These are phyloP conservation scores for Candida qinlingensis DNA, from an alignment of 805 yeast species.

Conservation along the genomic window DNA sequence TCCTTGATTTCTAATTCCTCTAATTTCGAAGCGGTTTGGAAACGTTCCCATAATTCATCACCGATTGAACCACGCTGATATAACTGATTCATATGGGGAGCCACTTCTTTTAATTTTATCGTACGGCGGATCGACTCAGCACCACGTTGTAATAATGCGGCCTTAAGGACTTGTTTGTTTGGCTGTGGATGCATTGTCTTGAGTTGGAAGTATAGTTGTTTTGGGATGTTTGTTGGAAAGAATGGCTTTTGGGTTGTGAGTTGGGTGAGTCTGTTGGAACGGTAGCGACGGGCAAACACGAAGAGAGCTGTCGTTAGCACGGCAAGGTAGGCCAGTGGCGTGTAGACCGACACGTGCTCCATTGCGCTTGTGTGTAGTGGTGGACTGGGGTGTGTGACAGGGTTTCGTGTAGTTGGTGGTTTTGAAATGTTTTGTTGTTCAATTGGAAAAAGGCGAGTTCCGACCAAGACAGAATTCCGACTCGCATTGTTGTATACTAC, in stretches of 20 bases:
- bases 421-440: too few species aligned
- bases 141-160: slow-evolving; percentile 65
- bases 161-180: slow-evolving; percentile 72
- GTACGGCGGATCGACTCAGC: slow-evolving; percentile 84
- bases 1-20: slow-evolving; percentile 80
- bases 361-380: background rate
- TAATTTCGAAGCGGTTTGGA: slow-evolving; percentile 67
- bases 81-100: slow-evolving; percentile 60
- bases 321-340: slow-evolving; percentile 74
- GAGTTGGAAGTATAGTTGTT: slow-evolving; percentile 57
- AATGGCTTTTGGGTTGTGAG: slow-evolving; percentile 63
- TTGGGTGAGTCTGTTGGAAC: slow-evolving; percentile 46
- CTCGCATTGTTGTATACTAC: too few species aligned
- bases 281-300: slow-evolving; percentile 64
- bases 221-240: slow-evolving; percentile 62
- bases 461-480: too few species aligned
- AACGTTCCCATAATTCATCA: slow-evolving; percentile 80
- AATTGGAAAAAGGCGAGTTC: too few species aligned
- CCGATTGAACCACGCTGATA: slow-evolving; percentile 90
- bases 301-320: slow-evolving; percentile 62
- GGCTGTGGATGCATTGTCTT: slow-evolving; percentile 50
- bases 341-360: slow-evolving; percentile 43
- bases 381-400: background rate
- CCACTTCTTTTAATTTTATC: slow-evolving; percentile 74
- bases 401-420: too few species aligned